Percentiles rank a stretch among this genome's conserved stretches.
phyloP scores from a whole-genome alignment of 1,284 basidiomycete genomes.

The Trametes polyzona region DNA sequence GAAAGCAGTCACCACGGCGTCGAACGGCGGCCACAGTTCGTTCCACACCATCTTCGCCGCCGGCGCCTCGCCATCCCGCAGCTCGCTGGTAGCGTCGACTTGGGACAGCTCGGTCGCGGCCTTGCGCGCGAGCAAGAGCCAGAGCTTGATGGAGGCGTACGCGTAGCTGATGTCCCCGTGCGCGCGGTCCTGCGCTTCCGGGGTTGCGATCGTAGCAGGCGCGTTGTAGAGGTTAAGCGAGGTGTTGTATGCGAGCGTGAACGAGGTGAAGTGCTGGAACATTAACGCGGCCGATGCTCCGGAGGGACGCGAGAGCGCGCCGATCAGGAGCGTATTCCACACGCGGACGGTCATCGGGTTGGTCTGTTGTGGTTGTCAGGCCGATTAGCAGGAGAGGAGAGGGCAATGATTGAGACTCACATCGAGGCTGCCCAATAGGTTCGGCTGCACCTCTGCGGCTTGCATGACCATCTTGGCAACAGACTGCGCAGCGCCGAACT shows the following conservation, averaged over 20 bases:
- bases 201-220: constrained; percentile 30
- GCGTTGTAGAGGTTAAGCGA: constrained; percentile 39
- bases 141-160: constrained; percentile 68
- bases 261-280: constrained; percentile 52
- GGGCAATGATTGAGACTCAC: constrained; percentile 16
- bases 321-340: constrained; percentile 66
- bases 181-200: constrained; percentile 40
- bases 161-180: constrained; percentile 67
- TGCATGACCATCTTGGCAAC: constrained; percentile 57
- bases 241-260: constrained; percentile 50
- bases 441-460: constrained; percentile 40
- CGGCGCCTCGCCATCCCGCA: constrained; percentile 37
- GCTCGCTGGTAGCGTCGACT: constrained; percentile 1
- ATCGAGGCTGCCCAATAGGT: constrained; percentile 22
- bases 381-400: constrained; percentile 1
- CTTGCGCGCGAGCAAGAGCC: constrained; percentile 61
- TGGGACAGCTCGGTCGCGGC: constrained; percentile 22
- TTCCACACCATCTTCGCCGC: constrained; percentile 62
- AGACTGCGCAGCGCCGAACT: constrained; percentile 54
- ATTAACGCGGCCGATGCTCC: constrained; percentile 46
- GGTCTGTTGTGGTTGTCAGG: constrained; percentile 39
- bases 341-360: constrained; percentile 49
- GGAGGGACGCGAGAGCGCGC: constrained; percentile 49
- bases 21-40: constrained; percentile 73
- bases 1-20: constrained; percentile 52